Evolutionary conservation across 1,284 basidiomycete genomes (phyloP).

Genomic region (Cerioporus squamosus): DNA sequence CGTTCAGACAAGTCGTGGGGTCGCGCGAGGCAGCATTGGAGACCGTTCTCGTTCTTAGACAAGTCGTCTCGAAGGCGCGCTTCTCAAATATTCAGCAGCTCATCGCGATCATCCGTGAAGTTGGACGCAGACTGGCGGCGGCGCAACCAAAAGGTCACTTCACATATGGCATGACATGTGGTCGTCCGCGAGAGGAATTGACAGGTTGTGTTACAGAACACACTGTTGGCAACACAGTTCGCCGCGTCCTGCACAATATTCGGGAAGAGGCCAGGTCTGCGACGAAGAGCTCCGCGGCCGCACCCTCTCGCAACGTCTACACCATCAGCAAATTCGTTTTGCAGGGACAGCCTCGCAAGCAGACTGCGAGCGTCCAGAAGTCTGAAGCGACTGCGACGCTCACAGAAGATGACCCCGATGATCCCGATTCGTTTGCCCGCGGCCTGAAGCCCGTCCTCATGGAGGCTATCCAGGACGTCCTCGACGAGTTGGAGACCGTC

Average conservation of each 20-base stretch:
- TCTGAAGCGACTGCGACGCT: conserved; percentile 56
- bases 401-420: conserved; percentile 70
- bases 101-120: conserved; percentile 77
- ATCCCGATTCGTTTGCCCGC: conserved; percentile 74
- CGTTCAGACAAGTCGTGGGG: conserved; percentile 81
- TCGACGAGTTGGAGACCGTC: conserved; percentile 95
- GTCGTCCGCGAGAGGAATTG: not conserved
- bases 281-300: conserved; percentile 45
- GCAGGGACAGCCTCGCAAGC: conserved; percentile 73
- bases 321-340: conserved; percentile 81
- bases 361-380: conserved; percentile 49
- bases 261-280: conserved; percentile 90
- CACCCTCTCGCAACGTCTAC: conserved; percentile 49
- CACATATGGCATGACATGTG: not conserved
- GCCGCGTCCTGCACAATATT: conserved; percentile 90
- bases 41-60: conserved; percentile 85
- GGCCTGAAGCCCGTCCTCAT: conserved; percentile 80
- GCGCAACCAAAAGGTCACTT: conserved; percentile 90
- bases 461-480: conserved; percentile 91
- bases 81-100: conserved; percentile 91
- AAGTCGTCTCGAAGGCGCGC: conserved; percentile 86
- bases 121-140: conserved; percentile 82
- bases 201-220: conserved; percentile 66
- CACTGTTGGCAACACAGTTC: conserved; percentile 92
- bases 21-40: conserved; percentile 89